Base-by-base conservation (phyloP, 768 basidiomycete genomes). In the Jaapia argillacea region DNA sequence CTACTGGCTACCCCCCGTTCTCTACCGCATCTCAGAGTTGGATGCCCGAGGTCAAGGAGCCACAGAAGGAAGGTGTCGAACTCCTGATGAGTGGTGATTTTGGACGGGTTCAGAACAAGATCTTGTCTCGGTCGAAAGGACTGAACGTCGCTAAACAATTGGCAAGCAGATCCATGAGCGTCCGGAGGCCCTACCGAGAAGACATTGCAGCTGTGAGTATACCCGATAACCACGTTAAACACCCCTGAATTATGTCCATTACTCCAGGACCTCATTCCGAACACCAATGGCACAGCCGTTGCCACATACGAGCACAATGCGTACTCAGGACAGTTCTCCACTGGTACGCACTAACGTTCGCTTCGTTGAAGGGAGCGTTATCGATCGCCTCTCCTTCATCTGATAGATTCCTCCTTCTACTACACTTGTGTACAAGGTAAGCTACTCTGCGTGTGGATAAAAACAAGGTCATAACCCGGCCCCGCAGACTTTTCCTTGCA, bases 391-490 rank as follows among this genome's bases (percentile, higher is more conserved):
- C 21, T 42, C n/a, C n/a, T n/a, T 4, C n/a, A 14, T 42, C 24
- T 33, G 40, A n/a, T 38, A 86, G 89, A 91, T 56, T 85, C 88
- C 0, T 80, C 84, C 0, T 93, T 96, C 59, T 97, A 87, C 58
- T 97, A 96, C 59, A 91, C 92, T 3, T 94, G 92, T 52, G 79
- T 77, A 36, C 82, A 86, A 74, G 85, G 85, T 84, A 45, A 42
- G 45, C 7, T n/a, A 7, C 25, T 23, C 28, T 25, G 5, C n/a
- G 45, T 31, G 31, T n/a, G n/a, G n/a, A n/a, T n/a, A n/a, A n/a
- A n/a, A n/a, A n/a, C n/a, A n/a, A n/a, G n/a, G 18, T 13, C 1
- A 26, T n/a, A 13, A 39, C 24, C n/a, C n/a, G 24, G 25, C 36
- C 24, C 23, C 47, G 40, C 18, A 85, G 90, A 94, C 60, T 98